These are phyloP conservation scores for Dissoconium aciculare DNA, from an alignment of 2,329 filamentous ascomycete species.

Conservation along the genomic window DNA sequence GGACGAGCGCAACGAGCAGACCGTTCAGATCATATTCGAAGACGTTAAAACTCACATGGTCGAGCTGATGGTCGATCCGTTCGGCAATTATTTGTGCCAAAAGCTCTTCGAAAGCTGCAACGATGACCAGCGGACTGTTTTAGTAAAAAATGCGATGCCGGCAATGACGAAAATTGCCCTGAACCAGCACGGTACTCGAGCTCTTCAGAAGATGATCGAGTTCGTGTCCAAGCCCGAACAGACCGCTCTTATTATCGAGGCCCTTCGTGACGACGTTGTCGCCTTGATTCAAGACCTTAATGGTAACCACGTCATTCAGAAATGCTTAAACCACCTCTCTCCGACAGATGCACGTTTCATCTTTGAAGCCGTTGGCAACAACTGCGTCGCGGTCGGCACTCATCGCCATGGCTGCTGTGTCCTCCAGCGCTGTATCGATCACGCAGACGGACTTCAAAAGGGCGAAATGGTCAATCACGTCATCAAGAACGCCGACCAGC, in stretches of 20 bases:
- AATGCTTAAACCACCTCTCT: constrained; percentile 89
- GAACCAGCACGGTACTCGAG: constrained; percentile 93
- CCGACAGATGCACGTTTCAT: constrained; percentile 84
- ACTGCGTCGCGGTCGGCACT: constrained; percentile 83
- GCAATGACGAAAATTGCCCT: constrained; percentile 86
- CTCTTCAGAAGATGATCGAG: constrained; percentile 99
- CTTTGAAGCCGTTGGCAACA: constrained; percentile 76
- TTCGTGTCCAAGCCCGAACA: constrained; percentile 78
- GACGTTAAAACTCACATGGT: constrained; percentile 90
- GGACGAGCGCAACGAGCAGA: constrained; percentile 69
- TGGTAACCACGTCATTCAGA: constrained; percentile 97
- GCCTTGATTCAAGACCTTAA: constrained; percentile 94
- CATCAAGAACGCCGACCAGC: constrained; percentile 68
- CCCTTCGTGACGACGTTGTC: constrained; percentile 71
- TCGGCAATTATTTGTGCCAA: constrained; percentile 98
- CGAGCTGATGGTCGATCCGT: constrained; percentile 97
- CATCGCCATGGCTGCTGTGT: constrained; percentile 97
- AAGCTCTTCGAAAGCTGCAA: constrained; percentile 93
- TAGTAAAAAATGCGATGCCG: constrained; percentile 78
- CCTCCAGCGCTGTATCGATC: constrained; percentile 93
- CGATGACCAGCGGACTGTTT: constrained; percentile 80
- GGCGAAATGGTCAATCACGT: constrained; percentile 73
- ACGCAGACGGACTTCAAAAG: constrained; percentile 83
- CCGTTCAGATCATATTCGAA: constrained; percentile 82
- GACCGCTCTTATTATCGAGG: constrained; percentile 72